Evolutionary conservation across 305 asterid species (phyloP).

Genomic region (Fraxinus ornus): DNA sequence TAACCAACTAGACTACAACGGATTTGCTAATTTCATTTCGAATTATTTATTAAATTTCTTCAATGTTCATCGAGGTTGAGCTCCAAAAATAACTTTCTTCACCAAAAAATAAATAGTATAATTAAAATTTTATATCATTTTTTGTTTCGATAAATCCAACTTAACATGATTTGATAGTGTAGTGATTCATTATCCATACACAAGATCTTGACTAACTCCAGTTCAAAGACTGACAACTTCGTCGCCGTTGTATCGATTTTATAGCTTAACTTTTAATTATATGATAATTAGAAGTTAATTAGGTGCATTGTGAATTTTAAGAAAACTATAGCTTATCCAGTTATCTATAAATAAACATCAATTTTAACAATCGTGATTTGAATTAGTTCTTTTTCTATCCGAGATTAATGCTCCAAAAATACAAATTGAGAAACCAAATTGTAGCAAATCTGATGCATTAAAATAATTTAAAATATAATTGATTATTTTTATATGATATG

Average conservation of each 20-base stretch:
- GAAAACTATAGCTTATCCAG: too few relatives aligned
- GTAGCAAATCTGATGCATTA: too few relatives aligned
- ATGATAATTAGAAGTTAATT: not conserved
- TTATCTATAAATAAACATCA: not conserved
- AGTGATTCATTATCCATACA: not conserved
- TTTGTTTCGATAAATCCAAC: not conserved
- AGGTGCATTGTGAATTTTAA: too few relatives aligned
- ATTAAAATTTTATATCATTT: too few relatives aligned
- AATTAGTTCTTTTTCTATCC: not conserved
- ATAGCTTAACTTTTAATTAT: too few relatives aligned
- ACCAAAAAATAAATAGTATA: too few relatives aligned
- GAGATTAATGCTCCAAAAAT: not conserved
- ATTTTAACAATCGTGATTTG: not conserved
- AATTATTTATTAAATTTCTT: too few relatives aligned
- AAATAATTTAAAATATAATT: too few relatives aligned
- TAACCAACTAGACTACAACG: conserved; percentile 90
- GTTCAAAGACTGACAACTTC: not conserved
- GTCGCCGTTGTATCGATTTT: too few relatives aligned
- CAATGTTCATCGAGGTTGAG: not conserved
- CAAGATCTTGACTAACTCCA: not conserved
- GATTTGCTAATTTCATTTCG: not conserved
- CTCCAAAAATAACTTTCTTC: too few relatives aligned
- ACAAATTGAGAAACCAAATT: not conserved
- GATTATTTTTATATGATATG: too few relatives aligned
- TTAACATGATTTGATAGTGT: not conserved